Evolutionary conservation across 1,139 yeast species (phyloP).

Genomic region (Saccharomyces hybrid): DNA sequence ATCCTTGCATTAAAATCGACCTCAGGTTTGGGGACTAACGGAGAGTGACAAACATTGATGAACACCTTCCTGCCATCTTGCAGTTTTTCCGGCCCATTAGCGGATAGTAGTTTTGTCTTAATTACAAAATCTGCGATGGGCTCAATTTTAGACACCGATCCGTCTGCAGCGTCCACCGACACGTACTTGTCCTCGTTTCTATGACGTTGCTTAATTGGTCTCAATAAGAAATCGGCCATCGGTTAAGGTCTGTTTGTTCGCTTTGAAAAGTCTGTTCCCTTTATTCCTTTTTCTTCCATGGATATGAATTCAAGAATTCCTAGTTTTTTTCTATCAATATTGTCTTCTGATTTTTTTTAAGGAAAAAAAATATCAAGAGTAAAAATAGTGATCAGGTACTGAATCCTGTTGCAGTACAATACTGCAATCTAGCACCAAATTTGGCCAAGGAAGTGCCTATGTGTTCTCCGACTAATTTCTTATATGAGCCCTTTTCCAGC

Average conservation of each 20-base stretch:
- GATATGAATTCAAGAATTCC: not conserved
- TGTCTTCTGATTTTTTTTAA: not conserved
- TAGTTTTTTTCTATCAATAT: not conserved
- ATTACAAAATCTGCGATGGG: not conserved
- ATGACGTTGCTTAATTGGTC: slow-evolving; percentile 2
- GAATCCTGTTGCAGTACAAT: not conserved
- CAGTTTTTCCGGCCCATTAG: not conserved
- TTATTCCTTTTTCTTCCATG: not conserved
- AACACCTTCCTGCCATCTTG: slow-evolving; percentile 54
- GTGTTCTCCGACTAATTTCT: not conserved
- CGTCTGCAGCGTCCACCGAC: not conserved
- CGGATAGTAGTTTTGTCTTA: not conserved
- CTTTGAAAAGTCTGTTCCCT: not conserved
- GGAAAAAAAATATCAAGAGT: not conserved
- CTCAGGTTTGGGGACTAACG: slow-evolving; percentile 52
- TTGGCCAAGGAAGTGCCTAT: not conserved
- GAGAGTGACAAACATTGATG: slow-evolving; percentile 64
- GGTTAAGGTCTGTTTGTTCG: not conserved
- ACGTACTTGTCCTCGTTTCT: not conserved
- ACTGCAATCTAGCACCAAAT: not conserved
- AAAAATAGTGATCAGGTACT: not conserved
- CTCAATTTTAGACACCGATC: not conserved
- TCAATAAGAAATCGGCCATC: slow-evolving; percentile 1
- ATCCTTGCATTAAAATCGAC: slow-evolving; percentile 46
- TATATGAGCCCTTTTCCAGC: not conserved